Base-by-base conservation (phyloP, 345 rosid genomes). In the Citrus inodora region DNA sequence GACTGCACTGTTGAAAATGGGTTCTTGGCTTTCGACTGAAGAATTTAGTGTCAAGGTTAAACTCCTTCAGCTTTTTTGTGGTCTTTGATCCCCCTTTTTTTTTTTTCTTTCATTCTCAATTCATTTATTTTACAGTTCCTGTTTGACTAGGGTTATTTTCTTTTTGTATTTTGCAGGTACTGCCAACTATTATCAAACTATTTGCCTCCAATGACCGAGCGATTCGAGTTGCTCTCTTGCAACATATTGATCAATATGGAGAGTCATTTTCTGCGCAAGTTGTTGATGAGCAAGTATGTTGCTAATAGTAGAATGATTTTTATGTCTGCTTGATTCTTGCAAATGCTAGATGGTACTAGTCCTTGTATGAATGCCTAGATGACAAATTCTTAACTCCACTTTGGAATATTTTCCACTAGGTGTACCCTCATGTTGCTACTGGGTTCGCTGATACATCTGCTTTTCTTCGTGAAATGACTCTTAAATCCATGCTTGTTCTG, bases 181-280 rank as follows among this genome's bases (percentile, higher is more conserved):
- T 96, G 78, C 98, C 98, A 70, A 87, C 98, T 60, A 80, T 96
- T 56, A 92, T 92, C 71, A 96, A 94, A 86, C 94, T 96, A 56
- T 96, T 92, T 77, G 90, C 98, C 58, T 91, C 98, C 67, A 92
- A 92, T 81, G 98, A 96, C 81, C 95, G 98, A 85, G 97, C 98
- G 24, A 86, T 96, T 81, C 89, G 98, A 83, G 97, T 94, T 59
- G 88, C 95, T 79, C 98, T 96, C 74, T 84, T 96, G 78, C 98
- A 96, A 87, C 99, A 96, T 87, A 88, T 96, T 85, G 99, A 96
- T 86, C 98, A 92, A 80, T 96, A 80, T 80, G 99, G 99, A 79
- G 98, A 94, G 82, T 92, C 98, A 67, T 79, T 96, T 82, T 85
- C 98, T 2, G 88, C 91, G 60, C 95, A 92, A 80, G 85, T 92